These are phyloP conservation scores for Hanseniaspora lachancei DNA, from an alignment of 805 yeast species.

Conservation along the genomic window DNA sequence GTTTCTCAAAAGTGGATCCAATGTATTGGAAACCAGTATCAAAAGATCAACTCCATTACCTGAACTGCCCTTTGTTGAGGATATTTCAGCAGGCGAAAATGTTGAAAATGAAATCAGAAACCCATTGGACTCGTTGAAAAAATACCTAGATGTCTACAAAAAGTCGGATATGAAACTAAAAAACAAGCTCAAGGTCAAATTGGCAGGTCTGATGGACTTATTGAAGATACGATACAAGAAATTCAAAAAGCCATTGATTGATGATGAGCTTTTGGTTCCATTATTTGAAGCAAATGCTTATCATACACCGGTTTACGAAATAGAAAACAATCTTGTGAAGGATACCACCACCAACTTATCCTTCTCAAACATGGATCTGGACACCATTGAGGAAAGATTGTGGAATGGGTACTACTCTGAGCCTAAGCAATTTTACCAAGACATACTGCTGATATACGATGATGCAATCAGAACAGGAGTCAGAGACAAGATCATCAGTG, in stretches of 20 bases:
- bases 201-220: slow-evolving; percentile 78
- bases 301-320: slow-evolving; percentile 33
- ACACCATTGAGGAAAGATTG: slow-evolving; percentile 80
- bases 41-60: slow-evolving; percentile 34
- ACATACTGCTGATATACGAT: slow-evolving; percentile 66
- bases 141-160: slow-evolving; percentile 33
- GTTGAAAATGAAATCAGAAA: slow-evolving; percentile 23
- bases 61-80: slow-evolving; percentile 27
- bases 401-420: slow-evolving; percentile 96
- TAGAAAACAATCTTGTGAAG: slow-evolving; percentile 61
- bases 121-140: slow-evolving; percentile 20
- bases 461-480: slow-evolving; percentile 69
- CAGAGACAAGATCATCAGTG: slow-evolving; percentile 64
- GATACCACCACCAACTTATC: slow-evolving; percentile 62
- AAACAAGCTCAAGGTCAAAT: slow-evolving; percentile 69
- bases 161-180: slow-evolving; percentile 69
- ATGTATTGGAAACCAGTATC: slow-evolving; percentile 51
- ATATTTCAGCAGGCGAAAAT: slow-evolving; percentile 17
- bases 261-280: slow-evolving; percentile 58
- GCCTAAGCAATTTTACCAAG: slow-evolving; percentile 78
- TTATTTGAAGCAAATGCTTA: slow-evolving; percentile 50
- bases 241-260: slow-evolving; percentile 81
- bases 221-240: slow-evolving; percentile 78
- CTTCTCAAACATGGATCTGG: slow-evolving; percentile 82
- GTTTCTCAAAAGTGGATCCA: slow-evolving; percentile 55